These are phyloP conservation scores for Ustilago loliicola DNA, from an alignment of 1,284 basidiomycete genomes.

Conservation along the genomic window DNA sequence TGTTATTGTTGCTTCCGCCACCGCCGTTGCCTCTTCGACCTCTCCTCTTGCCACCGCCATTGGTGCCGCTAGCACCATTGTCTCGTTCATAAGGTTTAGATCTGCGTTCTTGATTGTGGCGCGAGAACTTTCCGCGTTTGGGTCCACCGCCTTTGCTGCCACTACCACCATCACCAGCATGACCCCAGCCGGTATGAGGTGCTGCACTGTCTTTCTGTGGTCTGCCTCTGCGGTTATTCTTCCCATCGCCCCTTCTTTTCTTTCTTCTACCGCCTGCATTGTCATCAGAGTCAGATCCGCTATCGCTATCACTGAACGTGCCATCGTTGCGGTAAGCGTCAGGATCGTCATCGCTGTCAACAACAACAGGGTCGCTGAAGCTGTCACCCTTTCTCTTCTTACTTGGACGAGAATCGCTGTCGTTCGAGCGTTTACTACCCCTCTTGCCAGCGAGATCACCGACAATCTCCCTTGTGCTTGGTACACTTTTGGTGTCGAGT, in stretches of 20 bases:
- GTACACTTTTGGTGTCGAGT: conserved; percentile 2
- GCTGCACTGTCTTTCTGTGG: neutral
- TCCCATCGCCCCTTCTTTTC: conserved; percentile 28
- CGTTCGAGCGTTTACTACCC: neutral
- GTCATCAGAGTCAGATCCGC: conserved; percentile 1
- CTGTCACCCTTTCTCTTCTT: conserved; percentile 20
- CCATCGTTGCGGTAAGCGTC: neutral
- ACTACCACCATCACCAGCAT: conserved; percentile 21
- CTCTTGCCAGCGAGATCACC: neutral
- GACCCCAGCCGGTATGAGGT: conserved; percentile 27
- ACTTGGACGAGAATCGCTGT: conserved; percentile 6
- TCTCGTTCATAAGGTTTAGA: neutral
- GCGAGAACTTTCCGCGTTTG: conserved; percentile 22
- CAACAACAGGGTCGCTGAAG: conserved; percentile 13
- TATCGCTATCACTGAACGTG: conserved; percentile 17
- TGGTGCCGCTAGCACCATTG: neutral
- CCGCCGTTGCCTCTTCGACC: neutral
- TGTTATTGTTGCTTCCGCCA: neutral
- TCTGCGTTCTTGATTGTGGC: neutral
- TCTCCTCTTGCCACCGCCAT: conserved; percentile 14
- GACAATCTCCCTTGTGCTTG: conserved; percentile 20
- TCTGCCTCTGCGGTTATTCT: conserved; percentile 14
- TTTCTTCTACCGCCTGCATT: neutral
- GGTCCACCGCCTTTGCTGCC: neutral
- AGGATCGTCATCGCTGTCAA: conserved; percentile 15